phyloP scores from a whole-genome alignment of 352 stramenopile species.

The Globisporangium okanoganense region DNA sequence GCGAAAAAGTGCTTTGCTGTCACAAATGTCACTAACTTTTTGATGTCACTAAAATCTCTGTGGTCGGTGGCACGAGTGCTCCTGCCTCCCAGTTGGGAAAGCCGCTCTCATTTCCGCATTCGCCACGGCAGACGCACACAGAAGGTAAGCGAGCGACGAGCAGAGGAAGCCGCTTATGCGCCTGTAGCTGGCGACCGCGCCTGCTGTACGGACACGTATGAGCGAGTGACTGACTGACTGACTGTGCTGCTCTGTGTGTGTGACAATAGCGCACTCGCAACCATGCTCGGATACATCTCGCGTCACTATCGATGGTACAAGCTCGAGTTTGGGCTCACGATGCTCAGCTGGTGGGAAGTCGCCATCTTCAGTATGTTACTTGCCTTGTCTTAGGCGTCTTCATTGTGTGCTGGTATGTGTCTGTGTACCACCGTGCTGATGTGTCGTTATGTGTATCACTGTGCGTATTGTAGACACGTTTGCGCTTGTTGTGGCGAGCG shows the following conservation, averaged over 20 bases:
- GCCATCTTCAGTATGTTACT: constrained; percentile 75
- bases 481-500: constrained; percentile 62
- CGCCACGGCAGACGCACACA: constrained; percentile 1
- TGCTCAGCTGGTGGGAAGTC: constrained; percentile 79
- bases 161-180: background rate
- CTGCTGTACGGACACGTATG: background rate
- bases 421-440: background rate
- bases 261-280: too few relatives aligned
- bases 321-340: constrained; percentile 83
- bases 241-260: too few relatives aligned
- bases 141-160: background rate
- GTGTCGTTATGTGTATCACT: background rate
- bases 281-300: constrained; percentile 60
- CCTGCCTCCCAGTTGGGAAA: background rate
- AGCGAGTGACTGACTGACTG: background rate
- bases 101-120: constrained; percentile 4
- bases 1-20: background rate
- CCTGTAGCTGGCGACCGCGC: background rate
- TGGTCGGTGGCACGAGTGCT: background rate
- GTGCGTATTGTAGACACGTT: constrained; percentile 48
- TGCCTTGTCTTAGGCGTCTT: background rate
- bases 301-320: constrained; percentile 85
- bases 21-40: too few relatives aligned
- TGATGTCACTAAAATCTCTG: background rate
- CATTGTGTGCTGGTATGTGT: background rate